phyloP scores from a whole-genome alignment of 2,329 filamentous ascomycete genomes.

The Fusarium napiforme region DNA sequence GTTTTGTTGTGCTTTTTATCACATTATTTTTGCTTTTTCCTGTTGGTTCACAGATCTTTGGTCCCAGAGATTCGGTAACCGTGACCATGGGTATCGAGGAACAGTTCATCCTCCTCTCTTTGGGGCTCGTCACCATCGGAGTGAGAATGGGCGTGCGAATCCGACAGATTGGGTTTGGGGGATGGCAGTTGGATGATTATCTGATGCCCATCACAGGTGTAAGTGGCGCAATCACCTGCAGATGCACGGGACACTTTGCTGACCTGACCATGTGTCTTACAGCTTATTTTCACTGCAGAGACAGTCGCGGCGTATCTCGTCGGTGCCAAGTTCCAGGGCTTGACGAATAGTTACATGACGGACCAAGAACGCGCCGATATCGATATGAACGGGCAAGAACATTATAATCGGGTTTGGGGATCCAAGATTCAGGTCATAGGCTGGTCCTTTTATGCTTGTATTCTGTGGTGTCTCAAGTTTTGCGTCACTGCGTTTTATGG shows the following conservation, averaged over 20 bases:
- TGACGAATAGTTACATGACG: slow-evolving; percentile 41
- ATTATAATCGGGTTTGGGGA: slow-evolving; percentile 44
- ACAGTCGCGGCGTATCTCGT: slow-evolving; percentile 38
- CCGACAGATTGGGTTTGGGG: slow-evolving; percentile 23
- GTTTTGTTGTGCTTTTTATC: background rate
- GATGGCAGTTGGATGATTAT: slow-evolving; percentile 38
- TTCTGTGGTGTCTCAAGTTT: slow-evolving; percentile 47
- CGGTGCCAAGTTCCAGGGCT: slow-evolving; percentile 33
- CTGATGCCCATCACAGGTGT: slow-evolving; percentile 40
- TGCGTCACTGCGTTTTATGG: slow-evolving; percentile 45
- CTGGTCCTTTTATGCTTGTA: slow-evolving; percentile 48
- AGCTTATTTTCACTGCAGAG: slow-evolving; percentile 38
- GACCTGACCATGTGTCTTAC: background rate
- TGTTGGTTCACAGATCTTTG: background rate
- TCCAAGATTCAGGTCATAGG: slow-evolving; percentile 47
- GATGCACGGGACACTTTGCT: background rate
- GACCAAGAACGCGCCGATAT: slow-evolving; percentile 26
- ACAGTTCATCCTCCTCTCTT: slow-evolving; percentile 35
- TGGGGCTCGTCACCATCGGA: slow-evolving; percentile 33
- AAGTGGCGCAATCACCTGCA: slow-evolving; percentile 5
- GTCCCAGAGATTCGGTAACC: background rate
- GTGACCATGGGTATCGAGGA: slow-evolving; percentile 33
- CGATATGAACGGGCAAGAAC: slow-evolving; percentile 18
- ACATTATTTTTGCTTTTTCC: background rate
- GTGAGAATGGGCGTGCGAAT: slow-evolving; percentile 28